phyloP scores from a whole-genome alignment of 345 rosid species.

The Eucalyptus polybractea region DNA sequence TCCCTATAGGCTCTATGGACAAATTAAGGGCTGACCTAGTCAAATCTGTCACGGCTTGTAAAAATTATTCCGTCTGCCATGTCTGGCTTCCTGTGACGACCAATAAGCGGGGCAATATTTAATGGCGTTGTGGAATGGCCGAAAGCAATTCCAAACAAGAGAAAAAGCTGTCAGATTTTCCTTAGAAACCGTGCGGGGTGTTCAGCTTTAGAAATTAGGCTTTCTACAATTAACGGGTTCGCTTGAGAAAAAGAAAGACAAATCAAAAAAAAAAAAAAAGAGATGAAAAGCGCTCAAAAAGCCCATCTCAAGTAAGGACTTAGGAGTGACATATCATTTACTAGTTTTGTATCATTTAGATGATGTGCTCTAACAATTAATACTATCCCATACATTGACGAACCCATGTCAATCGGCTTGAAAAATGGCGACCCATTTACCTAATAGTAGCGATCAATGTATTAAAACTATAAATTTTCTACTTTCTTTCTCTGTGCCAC shows the following conservation, averaged over 20 bases:
- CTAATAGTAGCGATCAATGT: neutral
- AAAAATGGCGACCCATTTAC: neutral
- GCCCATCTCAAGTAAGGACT: neutral
- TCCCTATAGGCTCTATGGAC: neutral
- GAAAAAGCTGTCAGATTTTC: neutral
- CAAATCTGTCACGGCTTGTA: neutral
- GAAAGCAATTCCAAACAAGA: neutral
- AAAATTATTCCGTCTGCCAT: neutral
- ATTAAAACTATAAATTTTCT: neutral
- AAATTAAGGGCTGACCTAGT: neutral
- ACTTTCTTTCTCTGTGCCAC: fast-evolving
- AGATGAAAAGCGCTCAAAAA: neutral
- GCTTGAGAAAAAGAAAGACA: neutral
- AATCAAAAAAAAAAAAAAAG: neutral
- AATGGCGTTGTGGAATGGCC: neutral
- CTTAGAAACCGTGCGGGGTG: neutral
- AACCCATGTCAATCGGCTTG: neutral
- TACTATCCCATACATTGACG: neutral
- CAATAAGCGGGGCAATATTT: neutral
- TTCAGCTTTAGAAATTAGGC: neutral
- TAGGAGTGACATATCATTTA: neutral
- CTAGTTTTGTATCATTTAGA: neutral
- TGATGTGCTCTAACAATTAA: neutral
- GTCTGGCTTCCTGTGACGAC: neutral
- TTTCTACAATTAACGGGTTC: neutral